These are phyloP conservation scores for Neofusicoccum ribis DNA, from an alignment of 2,329 filamentous ascomycete genomes.

Conservation along the genomic window DNA sequence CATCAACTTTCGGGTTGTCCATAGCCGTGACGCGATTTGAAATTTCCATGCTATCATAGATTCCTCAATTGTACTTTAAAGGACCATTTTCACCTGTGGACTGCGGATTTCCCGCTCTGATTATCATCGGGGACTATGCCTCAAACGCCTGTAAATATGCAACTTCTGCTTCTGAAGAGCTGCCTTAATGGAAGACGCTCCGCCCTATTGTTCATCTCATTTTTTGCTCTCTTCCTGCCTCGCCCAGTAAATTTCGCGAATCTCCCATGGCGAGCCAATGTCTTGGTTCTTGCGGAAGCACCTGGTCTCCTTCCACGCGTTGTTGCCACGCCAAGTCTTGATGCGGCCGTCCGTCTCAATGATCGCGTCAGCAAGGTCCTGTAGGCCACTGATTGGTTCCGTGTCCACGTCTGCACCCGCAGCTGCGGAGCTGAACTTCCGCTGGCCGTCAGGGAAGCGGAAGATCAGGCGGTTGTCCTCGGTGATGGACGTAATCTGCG, in stretches of 20 bases:
- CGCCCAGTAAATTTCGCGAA: constrained; percentile 21
- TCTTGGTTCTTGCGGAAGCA: constrained; percentile 22
- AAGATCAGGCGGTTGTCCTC: constrained; percentile 2
- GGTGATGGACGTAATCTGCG: constrained; percentile 12
- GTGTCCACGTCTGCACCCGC: constrained; percentile 5
- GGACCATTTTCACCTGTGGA: no score
- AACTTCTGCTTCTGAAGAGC: no score
- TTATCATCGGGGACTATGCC: neutral
- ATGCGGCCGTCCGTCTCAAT: constrained; percentile 20
- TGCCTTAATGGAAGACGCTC: no score
- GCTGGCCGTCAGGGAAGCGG: neutral
- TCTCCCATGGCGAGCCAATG: constrained; percentile 21
- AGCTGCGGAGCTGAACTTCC: constrained; percentile 5
- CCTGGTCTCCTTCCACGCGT: constrained; percentile 23
- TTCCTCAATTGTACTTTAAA: no score
- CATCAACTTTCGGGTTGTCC: no score
- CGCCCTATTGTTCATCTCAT: neutral
- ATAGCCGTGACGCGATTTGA: no score
- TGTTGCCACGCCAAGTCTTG: constrained; percentile 3
- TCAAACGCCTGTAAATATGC: neutral
- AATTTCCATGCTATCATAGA: no score
- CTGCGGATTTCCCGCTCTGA: no score
- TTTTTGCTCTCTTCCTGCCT: neutral
- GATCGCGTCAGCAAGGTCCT: constrained; percentile 17
- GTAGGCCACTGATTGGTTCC: neutral